These are phyloP conservation scores for Picea abies DNA, from an alignment of 83 land plant genomes.

Conservation along the genomic window DNA sequence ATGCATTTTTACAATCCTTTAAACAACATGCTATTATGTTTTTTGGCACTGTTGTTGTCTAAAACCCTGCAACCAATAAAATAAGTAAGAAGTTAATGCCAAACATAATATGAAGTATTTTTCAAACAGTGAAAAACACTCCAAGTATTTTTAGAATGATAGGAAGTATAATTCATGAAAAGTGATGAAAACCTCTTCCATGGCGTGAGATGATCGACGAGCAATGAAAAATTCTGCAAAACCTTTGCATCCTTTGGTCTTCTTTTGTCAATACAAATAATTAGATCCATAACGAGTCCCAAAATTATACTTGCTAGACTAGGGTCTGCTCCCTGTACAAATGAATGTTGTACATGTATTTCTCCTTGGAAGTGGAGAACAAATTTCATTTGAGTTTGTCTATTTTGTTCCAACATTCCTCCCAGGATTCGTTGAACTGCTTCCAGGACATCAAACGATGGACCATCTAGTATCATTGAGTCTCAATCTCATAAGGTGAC, in stretches of 20 bases:
- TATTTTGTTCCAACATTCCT: constrained; percentile 20
- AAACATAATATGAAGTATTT: background rate
- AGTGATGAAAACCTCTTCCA: background rate
- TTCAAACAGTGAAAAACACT: too few species aligned
- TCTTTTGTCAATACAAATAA: constrained; percentile 9
- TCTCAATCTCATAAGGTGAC: constrained; percentile 37
- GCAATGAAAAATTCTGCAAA: background rate
- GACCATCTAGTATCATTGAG: constrained; percentile 38
- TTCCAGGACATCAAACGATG: constrained; percentile 39
- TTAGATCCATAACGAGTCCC: constrained; percentile 15
- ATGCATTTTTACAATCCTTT: background rate
- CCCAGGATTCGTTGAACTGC: constrained; percentile 26
- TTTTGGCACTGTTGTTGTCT: background rate
- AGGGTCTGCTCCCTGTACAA: background rate
- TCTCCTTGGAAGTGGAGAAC: background rate
- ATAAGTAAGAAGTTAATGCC: background rate
- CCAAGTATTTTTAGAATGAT: too few species aligned
- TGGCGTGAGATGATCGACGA: background rate
- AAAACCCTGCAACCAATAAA: background rate
- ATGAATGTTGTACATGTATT: background rate
- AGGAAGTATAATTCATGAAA: too few species aligned
- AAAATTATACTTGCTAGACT: background rate
- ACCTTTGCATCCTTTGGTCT: background rate
- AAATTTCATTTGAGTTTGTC: constrained; percentile 14
- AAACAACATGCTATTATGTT: background rate